Conservation (phyloP, 1,284 basidiomycete genomes). For the Trametes hirsuta region DNA sequence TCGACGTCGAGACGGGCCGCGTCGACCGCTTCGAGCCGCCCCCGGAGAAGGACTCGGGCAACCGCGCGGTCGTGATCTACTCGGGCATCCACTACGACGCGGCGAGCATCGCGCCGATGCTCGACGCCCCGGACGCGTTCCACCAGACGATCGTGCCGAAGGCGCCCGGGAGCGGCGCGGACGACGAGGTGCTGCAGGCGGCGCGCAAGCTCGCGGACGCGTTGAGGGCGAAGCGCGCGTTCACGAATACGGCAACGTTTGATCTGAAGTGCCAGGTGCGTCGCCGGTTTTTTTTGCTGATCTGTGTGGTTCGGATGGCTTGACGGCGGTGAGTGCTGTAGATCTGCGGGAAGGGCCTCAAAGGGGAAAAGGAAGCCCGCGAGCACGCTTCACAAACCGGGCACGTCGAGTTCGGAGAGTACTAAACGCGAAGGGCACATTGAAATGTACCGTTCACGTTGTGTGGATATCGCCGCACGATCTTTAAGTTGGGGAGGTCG, state of each 20-base stretch:
- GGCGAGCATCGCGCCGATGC: conserved; percentile 77
- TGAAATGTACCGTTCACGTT: too few species aligned
- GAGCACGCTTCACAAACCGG: conserved; percentile 87
- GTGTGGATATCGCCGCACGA: too few species aligned
- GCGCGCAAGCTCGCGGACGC: conserved; percentile 73
- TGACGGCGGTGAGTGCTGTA: conserved; percentile 30
- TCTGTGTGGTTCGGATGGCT: neutral
- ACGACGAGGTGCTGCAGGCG: conserved; percentile 66
- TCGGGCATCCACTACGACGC: conserved; percentile 96
- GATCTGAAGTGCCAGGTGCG: conserved; percentile 81
- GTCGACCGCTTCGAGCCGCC: conserved; percentile 80
- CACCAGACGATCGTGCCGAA: conserved; percentile 69
- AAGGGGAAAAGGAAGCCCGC: conserved; percentile 91
- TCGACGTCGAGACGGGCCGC: conserved; percentile 93
- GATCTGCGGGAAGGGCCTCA: conserved; percentile 79
- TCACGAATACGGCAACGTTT: conserved; percentile 91
- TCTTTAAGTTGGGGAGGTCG: conserved; percentile 3
- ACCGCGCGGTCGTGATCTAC: conserved; percentile 76
- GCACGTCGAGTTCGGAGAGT: conserved; percentile 89
- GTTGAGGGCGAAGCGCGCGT: conserved; percentile 78
- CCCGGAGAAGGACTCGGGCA: conserved; percentile 36
- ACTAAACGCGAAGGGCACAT: conserved; percentile 43
- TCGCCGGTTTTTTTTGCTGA: conserved; percentile 1
- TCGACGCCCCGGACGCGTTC: conserved; percentile 78
- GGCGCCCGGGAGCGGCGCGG: conserved; percentile 42